Evolutionary conservation across 768 basidiomycete genomes (phyloP).

Genomic region (Pleurotus cornucopiae): DNA sequence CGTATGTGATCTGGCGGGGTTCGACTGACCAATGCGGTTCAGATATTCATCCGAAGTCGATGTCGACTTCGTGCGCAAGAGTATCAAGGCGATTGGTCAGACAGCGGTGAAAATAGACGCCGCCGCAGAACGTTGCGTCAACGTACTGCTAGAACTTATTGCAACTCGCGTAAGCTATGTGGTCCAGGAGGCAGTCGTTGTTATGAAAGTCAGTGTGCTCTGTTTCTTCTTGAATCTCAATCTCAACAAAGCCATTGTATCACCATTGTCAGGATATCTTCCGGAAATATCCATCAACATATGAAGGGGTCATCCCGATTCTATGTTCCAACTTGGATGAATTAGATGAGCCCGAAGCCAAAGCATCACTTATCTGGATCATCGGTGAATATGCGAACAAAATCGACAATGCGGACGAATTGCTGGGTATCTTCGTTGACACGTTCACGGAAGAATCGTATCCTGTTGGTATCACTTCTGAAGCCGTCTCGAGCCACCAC

Average conservation of each 20-base stretch:
- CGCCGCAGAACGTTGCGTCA: constrained; percentile 91
- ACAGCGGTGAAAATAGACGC: constrained; percentile 93
- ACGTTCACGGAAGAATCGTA: constrained; percentile 92
- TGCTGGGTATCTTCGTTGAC: constrained; percentile 87
- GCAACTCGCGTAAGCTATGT: constrained; percentile 93
- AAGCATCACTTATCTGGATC: constrained; percentile 98
- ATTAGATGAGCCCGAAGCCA: constrained; percentile 96
- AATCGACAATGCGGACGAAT: constrained; percentile 95
- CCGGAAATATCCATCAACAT: constrained; percentile 93
- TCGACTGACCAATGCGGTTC: not conserved
- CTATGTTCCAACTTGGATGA: constrained; percentile 94
- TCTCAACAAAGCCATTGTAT: not conserved
- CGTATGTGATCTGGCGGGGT: not conserved
- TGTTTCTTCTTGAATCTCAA: not conserved
- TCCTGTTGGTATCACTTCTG: constrained; percentile 47
- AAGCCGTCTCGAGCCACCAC: not conserved
- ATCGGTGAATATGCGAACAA: constrained; percentile 98
- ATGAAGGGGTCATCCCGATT: constrained; percentile 95
- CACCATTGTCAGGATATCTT: constrained; percentile 77
- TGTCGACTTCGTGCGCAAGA: constrained; percentile 95
- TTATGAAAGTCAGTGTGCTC: constrained; percentile 81
- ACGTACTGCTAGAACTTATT: constrained; percentile 90
- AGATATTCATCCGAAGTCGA: constrained; percentile 98
- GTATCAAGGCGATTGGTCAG: constrained; percentile 95
- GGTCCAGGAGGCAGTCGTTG: constrained; percentile 96